phyloP scores from a whole-genome alignment of 1,284 basidiomycete species.

The Amylostereum areolatum region DNA sequence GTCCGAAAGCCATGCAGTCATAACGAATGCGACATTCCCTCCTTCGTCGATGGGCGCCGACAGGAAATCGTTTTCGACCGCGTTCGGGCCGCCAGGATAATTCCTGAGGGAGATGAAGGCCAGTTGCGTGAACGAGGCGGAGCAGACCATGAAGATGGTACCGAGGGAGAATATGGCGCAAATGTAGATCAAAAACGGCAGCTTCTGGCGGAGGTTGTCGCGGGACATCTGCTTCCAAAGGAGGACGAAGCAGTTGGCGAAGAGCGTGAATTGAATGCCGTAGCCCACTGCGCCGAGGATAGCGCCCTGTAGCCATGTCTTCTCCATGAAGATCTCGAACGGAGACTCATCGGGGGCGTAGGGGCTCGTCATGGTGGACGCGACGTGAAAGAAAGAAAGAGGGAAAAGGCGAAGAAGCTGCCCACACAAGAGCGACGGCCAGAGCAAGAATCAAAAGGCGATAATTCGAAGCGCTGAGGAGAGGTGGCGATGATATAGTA shows the following conservation, averaged over 20 bases:
- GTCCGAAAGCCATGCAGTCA: conserved; percentile 24
- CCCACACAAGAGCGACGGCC: too few relatives aligned
- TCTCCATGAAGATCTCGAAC: conserved; percentile 21
- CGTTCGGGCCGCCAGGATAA: conserved; percentile 26
- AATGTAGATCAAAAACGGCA: conserved; percentile 18
- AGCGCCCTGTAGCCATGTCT: conserved; percentile 23
- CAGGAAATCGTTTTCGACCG: conserved; percentile 13
- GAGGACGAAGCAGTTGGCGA: conserved; percentile 12
- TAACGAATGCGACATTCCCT: conserved; percentile 20
- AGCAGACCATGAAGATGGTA: conserved; percentile 20
- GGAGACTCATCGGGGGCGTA: conserved; percentile 14
- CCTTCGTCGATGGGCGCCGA: conserved; percentile 20
- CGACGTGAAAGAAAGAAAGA: too few relatives aligned
- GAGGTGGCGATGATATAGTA: too few relatives aligned
- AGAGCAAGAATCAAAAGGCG: too few relatives aligned
- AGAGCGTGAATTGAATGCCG: conserved; percentile 17
- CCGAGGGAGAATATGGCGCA: conserved; percentile 19
- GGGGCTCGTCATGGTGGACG: neutral
- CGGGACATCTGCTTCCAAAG: conserved; percentile 14
- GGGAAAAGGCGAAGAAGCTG: too few relatives aligned
- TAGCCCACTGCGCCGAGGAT: conserved; percentile 23
- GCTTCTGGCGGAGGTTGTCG: conserved; percentile 4
- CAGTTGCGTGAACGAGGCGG: conserved; percentile 20
- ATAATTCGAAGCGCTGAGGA: too few relatives aligned
- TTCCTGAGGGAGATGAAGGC: conserved; percentile 26